Evolutionary conservation across 495 filamentous ascomycete genomes (phyloP).

Genomic region (Staphylotrichum longicolle): DNA sequence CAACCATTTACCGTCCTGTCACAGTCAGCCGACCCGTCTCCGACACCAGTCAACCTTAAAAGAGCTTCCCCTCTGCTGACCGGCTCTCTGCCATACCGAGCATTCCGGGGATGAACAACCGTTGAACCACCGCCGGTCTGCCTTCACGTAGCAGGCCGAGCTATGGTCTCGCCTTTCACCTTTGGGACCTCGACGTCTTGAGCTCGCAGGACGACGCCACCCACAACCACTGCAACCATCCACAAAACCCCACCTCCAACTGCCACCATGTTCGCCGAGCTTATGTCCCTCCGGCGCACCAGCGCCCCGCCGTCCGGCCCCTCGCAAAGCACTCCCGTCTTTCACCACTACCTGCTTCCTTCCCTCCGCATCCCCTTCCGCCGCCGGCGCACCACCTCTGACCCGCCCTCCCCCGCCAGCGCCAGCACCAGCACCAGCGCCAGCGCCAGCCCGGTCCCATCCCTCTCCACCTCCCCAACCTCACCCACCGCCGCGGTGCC

Average conservation of each 20-base stretch:
- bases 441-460: conserved; percentile 13
- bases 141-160: too few species aligned
- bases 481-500: conserved; percentile 28
- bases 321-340: conserved; percentile 32
- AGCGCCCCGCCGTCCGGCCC: conserved; percentile 15
- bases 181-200: not conserved
- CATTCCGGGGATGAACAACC: not conserved
- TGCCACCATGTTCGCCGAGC: conserved; percentile 27
- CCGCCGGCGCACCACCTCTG: conserved; percentile 30
- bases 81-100: not conserved
- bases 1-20: not conserved
- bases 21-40: conserved; percentile 5
- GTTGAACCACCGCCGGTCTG: not conserved
- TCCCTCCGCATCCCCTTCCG: conserved; percentile 46
- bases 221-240: not conserved
- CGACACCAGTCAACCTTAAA: not conserved
- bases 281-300: conserved; percentile 16
- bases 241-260: not conserved
- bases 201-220: not conserved
- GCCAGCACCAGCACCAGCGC: not conserved
- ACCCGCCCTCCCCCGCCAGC: conserved; percentile 4
- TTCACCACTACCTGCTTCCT: conserved; percentile 52
- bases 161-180: not conserved
- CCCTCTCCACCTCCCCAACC: conserved; percentile 36
- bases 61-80: not conserved